phyloP scores from a whole-genome alignment of 2,329 filamentous ascomycete genomes.

The Botrytis galanthina region DNA sequence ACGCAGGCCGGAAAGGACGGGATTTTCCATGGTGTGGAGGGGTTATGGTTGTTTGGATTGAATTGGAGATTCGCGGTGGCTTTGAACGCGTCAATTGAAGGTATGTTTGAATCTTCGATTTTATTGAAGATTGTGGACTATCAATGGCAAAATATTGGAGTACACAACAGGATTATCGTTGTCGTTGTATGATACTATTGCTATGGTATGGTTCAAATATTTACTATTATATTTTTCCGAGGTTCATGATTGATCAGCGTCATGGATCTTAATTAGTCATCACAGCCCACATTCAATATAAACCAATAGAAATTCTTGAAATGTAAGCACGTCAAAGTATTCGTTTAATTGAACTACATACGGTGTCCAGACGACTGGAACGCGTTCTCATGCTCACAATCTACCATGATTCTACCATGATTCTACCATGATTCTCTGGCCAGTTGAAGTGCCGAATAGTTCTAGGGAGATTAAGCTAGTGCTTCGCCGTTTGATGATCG shows the following conservation, averaged over 20 bases:
- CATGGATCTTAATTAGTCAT: not conserved
- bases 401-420: not conserved
- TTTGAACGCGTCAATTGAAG: not conserved
- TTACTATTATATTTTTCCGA: not conserved
- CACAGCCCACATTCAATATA: accelerated
- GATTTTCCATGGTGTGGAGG: constrained; percentile 16
- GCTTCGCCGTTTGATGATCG: not conserved
- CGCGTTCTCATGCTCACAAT: not conserved
- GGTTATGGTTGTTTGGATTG: not conserved
- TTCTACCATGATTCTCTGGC: not conserved
- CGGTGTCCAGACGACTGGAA: not conserved
- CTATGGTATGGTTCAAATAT: not conserved
- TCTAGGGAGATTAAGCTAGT: not conserved
- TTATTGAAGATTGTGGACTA: not conserved
- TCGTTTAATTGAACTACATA: not conserved
- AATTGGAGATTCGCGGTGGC: not conserved
- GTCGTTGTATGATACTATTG: not conserved
- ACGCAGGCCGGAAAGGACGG: constrained; percentile 1
- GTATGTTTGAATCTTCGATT: not conserved
- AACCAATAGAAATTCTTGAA: not conserved
- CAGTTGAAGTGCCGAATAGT: not conserved
- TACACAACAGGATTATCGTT: not conserved
- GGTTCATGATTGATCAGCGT: constrained; percentile 1
- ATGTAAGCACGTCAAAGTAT: constrained; percentile 7
- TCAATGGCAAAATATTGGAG: not conserved